Evolutionary conservation across 768 basidiomycete species (phyloP), one percentile per base, ranked within the genome.

Genomic region (Lentinus tigrinus): DNA sequence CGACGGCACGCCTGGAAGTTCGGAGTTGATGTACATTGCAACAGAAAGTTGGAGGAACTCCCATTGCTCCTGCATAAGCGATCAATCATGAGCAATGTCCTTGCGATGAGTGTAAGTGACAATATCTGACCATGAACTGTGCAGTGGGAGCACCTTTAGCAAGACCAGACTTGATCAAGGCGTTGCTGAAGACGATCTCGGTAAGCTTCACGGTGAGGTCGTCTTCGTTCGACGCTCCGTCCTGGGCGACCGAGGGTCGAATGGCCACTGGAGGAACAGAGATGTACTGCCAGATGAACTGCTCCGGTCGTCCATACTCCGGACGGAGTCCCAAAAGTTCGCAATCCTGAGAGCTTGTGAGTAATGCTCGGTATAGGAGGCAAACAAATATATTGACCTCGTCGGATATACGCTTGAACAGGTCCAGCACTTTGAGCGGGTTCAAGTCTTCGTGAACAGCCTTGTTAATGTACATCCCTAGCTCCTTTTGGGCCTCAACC

Each of bases 201-300:
- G 93, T 91, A 13, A 99, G 83, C 69, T 98, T 99, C 61, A 96
- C 94, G 0, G 97, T 98, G 31, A 99, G 78, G 72, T 99, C 97
- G 65, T 99, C 97, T 75, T 99, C 97, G 65, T 97, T 99, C 24
- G 94, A 97, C 38, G 96, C 96, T 5, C 94, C 95, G 66, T 99
- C 97, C 72, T 98, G 97, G 0, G 92, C 89, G 1, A 99, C 97
- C 3, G 95, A 97, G 0, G 97, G 97, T 46, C 97, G 85, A 54
- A 99, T 99, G 69, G 94, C 95, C 19, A 97, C 94, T 0, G 97
- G 97, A 39, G 97, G 97, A 28, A 99, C 97, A 23, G 95, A 96
- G 14, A 99, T 85, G 72, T 98, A 99, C 72, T 98, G 96, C 96
- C 97, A 99, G 51, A 99, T 85, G 66, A 94, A 97, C 70, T 98